phyloP scores from a whole-genome alignment of 2,329 filamentous ascomycete genomes.

The Thielaviopsis ethacetica region DNA sequence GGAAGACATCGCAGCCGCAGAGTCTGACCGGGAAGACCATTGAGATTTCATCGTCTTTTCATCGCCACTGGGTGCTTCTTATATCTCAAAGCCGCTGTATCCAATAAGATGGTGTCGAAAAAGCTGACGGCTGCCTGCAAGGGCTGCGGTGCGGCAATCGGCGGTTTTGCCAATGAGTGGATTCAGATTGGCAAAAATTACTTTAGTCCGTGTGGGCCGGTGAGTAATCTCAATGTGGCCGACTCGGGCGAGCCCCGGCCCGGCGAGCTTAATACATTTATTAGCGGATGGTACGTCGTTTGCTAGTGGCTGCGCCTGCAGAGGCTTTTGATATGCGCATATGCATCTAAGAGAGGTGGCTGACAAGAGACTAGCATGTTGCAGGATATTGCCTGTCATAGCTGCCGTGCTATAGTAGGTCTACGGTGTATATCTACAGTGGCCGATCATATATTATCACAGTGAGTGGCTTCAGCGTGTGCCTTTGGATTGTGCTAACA shows the following conservation, averaged over 20 bases:
- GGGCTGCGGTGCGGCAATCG: conserved; percentile 21
- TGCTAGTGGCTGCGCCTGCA: background rate
- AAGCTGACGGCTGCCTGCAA: conserved; percentile 17
- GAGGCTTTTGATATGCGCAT: background rate
- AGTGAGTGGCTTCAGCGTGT: conserved; percentile 17
- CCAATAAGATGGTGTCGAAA: background rate
- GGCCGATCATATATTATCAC: conserved; percentile 21
- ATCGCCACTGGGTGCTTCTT: background rate
- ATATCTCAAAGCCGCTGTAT: background rate
- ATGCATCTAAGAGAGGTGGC: background rate
- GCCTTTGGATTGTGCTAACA: conserved; percentile 3
- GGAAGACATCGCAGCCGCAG: background rate
- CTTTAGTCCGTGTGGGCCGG: conserved; percentile 20
- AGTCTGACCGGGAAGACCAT: too few species aligned
- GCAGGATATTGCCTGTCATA: conserved; percentile 21
- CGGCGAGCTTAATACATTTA: conserved; percentile 21
- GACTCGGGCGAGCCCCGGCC: conserved; percentile 16
- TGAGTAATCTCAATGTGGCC: conserved; percentile 14
- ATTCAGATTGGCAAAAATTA: conserved; percentile 24
- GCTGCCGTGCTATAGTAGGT: conserved; percentile 20
- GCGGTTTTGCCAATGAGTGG: conserved; percentile 23
- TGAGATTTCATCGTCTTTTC: background rate
- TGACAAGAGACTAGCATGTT: conserved; percentile 17
- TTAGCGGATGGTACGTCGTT: conserved; percentile 20
- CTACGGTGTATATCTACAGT: conserved; percentile 21